Percentiles rank a stretch among this genome's conserved stretches.
Conservation (phyloP, 2,329 filamentous ascomycete species). For the Colletotrichum karsti region DNA sequence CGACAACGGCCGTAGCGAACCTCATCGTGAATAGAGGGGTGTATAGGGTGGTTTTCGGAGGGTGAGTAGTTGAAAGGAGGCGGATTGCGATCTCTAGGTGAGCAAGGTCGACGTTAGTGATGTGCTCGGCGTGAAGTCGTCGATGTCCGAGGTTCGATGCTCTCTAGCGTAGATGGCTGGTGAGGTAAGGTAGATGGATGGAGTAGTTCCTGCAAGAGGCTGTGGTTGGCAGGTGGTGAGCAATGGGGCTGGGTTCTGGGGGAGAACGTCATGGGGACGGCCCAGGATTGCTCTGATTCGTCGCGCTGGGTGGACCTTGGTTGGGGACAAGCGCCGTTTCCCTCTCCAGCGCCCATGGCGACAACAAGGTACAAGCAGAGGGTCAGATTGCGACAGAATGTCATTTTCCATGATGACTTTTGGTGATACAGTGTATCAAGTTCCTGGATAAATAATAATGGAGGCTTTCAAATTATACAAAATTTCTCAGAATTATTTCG, state of each 20-base stretch:
- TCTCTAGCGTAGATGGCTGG: slow-evolving; percentile 28
- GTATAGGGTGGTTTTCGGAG: no score
- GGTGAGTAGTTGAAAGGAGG: background rate
- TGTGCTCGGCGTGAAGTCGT: slow-evolving; percentile 17
- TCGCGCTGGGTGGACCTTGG: slow-evolving; percentile 12
- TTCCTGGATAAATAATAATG: background rate
- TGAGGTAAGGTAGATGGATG: slow-evolving; percentile 6
- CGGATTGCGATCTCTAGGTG: background rate
- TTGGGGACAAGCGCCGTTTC: slow-evolving; percentile 27
- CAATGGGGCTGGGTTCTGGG: slow-evolving; percentile 27
- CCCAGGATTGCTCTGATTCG: slow-evolving; percentile 26
- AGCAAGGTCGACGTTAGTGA: background rate
- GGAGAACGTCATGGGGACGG: slow-evolving; percentile 31
- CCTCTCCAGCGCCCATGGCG: slow-evolving; percentile 23
- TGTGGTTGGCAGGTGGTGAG: slow-evolving; percentile 24
- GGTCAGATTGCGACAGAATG: background rate
- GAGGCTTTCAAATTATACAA: no score
- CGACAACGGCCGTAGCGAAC: slow-evolving; percentile 51
- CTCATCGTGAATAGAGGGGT: slow-evolving; percentile 44
- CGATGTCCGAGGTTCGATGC: slow-evolving; percentile 12
- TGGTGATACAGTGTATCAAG: background rate
- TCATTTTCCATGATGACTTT: background rate
- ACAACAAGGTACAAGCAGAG: background rate
- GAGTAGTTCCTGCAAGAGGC: slow-evolving; percentile 20
- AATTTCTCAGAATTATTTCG: no score